phyloP scores from a whole-genome alignment of 192 early-diverging fungal species.

The Rhizophagus sp. region DNA sequence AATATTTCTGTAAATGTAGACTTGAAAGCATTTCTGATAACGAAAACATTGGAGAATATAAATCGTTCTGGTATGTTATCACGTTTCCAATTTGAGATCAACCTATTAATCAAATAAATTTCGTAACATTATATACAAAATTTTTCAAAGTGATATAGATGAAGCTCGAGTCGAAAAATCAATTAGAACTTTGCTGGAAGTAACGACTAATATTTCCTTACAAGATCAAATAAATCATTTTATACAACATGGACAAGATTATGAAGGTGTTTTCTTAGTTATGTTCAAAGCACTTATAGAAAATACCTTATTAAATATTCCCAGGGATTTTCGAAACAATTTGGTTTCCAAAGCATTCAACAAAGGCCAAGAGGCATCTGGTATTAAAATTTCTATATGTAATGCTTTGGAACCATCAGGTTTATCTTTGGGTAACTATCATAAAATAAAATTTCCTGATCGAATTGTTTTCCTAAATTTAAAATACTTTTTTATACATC shows the following conservation, averaged over 20 bases:
- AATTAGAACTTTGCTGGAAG: background rate
- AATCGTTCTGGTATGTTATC: slow-evolving; percentile 1
- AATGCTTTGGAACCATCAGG: background rate
- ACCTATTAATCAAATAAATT: background rate
- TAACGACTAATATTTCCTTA: background rate
- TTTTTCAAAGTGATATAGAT: slow-evolving; percentile 3
- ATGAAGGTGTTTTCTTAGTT: background rate
- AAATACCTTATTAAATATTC: background rate
- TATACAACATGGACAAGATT: background rate
- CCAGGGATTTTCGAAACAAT: too few species aligned
- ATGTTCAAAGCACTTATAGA: background rate
- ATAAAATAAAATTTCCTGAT: background rate
- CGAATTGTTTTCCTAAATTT: background rate
- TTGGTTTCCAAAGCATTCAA: background rate
- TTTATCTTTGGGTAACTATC: background rate
- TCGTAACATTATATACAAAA: background rate
- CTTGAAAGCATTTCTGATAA: slow-evolving; percentile 6
- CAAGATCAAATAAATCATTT: slow-evolving; percentile 1
- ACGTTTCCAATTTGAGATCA: background rate
- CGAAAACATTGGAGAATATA: background rate
- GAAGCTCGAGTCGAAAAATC: background rate
- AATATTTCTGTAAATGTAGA: slow-evolving; percentile 19
- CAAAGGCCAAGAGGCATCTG: background rate
- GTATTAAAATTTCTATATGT: slow-evolving; percentile 4
- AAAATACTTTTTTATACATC: background rate